A percentile compares a stretch with the other conserved stretches of the same genome.
Conservation (phyloP, 1,139 yeast species). For the Waltiozyma sp. region DNA sequence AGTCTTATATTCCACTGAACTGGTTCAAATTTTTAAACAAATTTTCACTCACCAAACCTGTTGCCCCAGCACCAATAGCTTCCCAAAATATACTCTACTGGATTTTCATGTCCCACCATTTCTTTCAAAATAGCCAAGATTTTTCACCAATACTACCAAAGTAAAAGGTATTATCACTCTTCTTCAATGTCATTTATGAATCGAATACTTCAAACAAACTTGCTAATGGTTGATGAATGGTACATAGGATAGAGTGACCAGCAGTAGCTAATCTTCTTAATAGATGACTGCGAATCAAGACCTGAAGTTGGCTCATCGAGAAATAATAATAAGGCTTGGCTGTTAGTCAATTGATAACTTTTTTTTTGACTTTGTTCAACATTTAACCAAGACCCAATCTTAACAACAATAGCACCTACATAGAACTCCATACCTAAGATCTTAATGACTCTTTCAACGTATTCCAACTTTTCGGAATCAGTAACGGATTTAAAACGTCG, state of each 20-base stretch:
- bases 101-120: slow-evolving; percentile 38
- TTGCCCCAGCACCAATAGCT: slow-evolving; percentile 52
- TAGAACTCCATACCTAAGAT: slow-evolving; percentile 55
- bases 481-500: slow-evolving; percentile 47
- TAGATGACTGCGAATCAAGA: slow-evolving; percentile 68
- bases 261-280: slow-evolving; percentile 43
- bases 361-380: slow-evolving; percentile 58
- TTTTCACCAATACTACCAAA: slow-evolving; percentile 1
- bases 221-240: slow-evolving; percentile 79
- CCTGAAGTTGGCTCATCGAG: slow-evolving; percentile 86
- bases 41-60: slow-evolving; percentile 29
- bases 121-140: slow-evolving; percentile 37
- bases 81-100: slow-evolving; percentile 53
- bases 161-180: slow-evolving; percentile 30
- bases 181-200: slow-evolving; percentile 52
- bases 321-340: slow-evolving; percentile 55
- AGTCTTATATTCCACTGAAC: slow-evolving; percentile 22
- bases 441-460: slow-evolving; percentile 52
- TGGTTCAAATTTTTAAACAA: slow-evolving; percentile 37
- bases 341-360: slow-evolving; percentile 62
- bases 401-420: slow-evolving; percentile 66
- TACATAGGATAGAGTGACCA: slow-evolving; percentile 59
- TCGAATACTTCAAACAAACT: slow-evolving; percentile 56
- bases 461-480: slow-evolving; percentile 44
- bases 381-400: slow-evolving; percentile 53